Base-by-base conservation (phyloP, 1,139 yeast genomes). In the Protomyces pachydermus region DNA sequence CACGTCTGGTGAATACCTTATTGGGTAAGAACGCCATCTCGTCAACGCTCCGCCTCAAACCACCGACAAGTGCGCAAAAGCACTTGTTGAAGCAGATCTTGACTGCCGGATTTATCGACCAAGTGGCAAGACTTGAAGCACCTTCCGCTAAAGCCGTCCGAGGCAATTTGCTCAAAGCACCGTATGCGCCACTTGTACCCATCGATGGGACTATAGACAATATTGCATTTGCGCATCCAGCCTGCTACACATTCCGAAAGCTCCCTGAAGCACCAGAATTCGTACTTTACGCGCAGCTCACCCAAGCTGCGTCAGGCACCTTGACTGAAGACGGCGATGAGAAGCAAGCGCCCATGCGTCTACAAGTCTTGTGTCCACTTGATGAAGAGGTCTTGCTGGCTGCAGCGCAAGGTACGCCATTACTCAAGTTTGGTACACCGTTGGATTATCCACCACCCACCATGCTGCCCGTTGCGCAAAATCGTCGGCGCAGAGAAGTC, bases 101-200 rank as follows among this genome's bases (percentile, higher is more conserved):
- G 9, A 84, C 97, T 2, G 86, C 97, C 0, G 98, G 98, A 0
- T 95, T 89, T 71, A 80, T 93, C 57, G 98, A 95, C 73, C 96
- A 89, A 72, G 82, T 93, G 20, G 96, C 96, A 0, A 82, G 89
- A 14, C 80, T 98, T 67, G 93, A 89, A 0, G 97, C 91, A 72
- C 70, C 85, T 38, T 77, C 86, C 10, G 84, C 88, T n/a, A 57
- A 46, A 35, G 52, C 54, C 16, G 35, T 28, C 45, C 58, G 56
- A 16, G 65, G 58, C n/a, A 57, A 56, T 46, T 46, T 61, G 25
- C 38, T 53, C 32, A 39, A 57, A 23, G 56, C 48, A 14, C 65
- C 65, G 5, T 64, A 64, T 55, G 57, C 55, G 23, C 61, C 63
- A 12, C 51, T 64, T 5, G 52, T 61, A 32, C 67, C 66, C 35